Evolutionary conservation across 805 yeast species (phyloP), one percentile per base, ranked within the genome.

Genomic region (Saccharomycopsis sp.): DNA sequence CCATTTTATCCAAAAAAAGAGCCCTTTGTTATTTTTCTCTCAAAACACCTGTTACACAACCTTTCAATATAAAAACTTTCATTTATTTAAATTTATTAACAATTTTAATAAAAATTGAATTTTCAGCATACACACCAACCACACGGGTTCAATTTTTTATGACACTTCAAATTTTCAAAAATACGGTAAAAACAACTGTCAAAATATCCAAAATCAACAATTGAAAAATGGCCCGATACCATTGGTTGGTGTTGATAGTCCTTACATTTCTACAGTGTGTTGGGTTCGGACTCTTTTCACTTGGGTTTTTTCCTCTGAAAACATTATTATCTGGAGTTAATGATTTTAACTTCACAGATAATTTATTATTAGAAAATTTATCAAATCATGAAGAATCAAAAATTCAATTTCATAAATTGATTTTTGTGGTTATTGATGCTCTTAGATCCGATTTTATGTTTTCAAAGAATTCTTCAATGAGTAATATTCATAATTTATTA

Each of bases 231-330:
- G 27, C 6, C 20, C n/a, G 40, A 34, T n/a, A n/a, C n/a, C n/a
- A n/a, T 23, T 40, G 42, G 42, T 13, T 30, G 4, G 31, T 34
- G 6, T n/a, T 45, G 21, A 13, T 39, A 9, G 8, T 30, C 17
- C 34, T 39, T n/a, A 37, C 42, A 15, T 15, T 40, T 9, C 12
- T 53, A 4, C 84, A 80, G 46, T 47, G 75, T 31, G 52, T 55
- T 1, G 84, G 88, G 0, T 62, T 81, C 15, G 46, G 74, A 17
- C 52, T 79, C 5, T 89, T 89, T 54, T 72, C 83, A 34, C 64
- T 66, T 38, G 98, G 98, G 0, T 92, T 89, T 52, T 87, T 92
- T 55, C 97, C 98, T 1, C 77, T 85, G n/a, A 88, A 89, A 54
- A 77, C 74, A 1, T 76, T 80, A 0, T 62, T 85, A 15, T 71